These are phyloP conservation scores for Penstemon barbatus DNA, from an alignment of 257 asterid genomes.

Conservation along the genomic window DNA sequence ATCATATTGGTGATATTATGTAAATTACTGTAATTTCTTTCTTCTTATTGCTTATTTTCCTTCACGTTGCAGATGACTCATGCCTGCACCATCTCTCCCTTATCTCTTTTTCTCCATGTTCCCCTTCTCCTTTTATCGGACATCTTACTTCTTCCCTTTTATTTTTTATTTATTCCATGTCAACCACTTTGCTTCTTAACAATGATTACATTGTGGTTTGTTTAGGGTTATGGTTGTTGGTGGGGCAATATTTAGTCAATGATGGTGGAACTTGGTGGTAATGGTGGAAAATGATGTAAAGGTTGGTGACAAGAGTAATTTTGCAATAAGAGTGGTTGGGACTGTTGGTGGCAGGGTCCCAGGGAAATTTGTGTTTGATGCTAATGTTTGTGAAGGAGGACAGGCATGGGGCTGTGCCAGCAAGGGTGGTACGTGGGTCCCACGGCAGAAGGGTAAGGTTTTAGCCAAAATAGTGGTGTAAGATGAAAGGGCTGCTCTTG, in stretches of 20 bases:
- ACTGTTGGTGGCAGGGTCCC: background rate
- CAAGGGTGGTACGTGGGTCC: background rate
- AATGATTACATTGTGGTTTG: too few species aligned
- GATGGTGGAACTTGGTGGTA: background rate
- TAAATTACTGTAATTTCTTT: background rate
- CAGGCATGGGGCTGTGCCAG: background rate
- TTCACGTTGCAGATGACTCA: background rate
- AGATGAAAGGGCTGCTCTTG: background rate
- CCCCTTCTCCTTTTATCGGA: background rate
- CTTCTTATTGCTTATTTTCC: background rate
- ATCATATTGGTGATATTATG: background rate
- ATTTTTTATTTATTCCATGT: background rate
- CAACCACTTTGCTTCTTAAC: background rate
- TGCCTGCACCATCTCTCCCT: background rate
- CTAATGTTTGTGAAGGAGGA: background rate
- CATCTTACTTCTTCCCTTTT: background rate
- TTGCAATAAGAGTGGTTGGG: background rate
- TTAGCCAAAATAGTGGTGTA: background rate
- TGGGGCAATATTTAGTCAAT: background rate
- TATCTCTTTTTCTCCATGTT: background rate
- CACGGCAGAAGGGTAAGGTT: background rate
- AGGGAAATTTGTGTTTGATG: background rate
- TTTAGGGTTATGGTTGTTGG: background rate
- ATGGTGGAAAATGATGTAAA: slow-evolving; percentile 3
- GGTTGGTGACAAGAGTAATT: background rate